Conservation (phyloP, 306 rosid species). For the Elaeagnus macrophylla region DNA sequence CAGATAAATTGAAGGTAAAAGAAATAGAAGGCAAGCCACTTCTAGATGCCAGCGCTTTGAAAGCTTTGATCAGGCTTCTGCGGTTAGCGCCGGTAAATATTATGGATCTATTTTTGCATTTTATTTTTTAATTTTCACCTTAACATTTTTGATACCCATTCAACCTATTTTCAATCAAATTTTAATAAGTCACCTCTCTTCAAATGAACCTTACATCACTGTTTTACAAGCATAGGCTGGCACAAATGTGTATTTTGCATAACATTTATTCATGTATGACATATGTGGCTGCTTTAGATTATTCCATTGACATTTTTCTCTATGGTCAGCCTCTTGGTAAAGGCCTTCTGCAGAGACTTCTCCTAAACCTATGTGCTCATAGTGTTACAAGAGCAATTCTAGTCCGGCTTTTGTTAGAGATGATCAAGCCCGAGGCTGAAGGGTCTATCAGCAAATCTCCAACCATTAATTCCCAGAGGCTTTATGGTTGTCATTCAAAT, state of each 20-base stretch:
- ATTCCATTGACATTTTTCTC: conserved; percentile 14
- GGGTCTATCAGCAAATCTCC: conserved; percentile 49
- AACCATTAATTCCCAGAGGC: conserved; percentile 67
- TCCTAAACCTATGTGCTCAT: conserved; percentile 85
- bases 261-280: conserved; percentile 4
- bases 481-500: conserved; percentile 88
- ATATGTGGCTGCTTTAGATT: background rate
- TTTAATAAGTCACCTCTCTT: too few relatives aligned
- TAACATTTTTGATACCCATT: too few relatives aligned
- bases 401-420: conserved; percentile 59
- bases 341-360: conserved; percentile 94
- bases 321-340: conserved; percentile 87
- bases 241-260: too few relatives aligned
- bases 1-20: conserved; percentile 66
- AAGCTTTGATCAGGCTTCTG: conserved; percentile 82
- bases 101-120: background rate
- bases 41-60: conserved; percentile 72
- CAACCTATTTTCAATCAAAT: too few relatives aligned
- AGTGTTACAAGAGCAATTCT: conserved; percentile 74
- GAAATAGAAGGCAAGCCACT: conserved; percentile 92
- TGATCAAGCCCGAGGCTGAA: conserved; percentile 83
- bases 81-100: conserved; percentile 78
- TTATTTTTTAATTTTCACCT: too few relatives aligned
- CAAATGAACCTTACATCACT: too few relatives aligned
- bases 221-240: too few relatives aligned